Evolutionary conservation across 2,329 filamentous ascomycete species (phyloP).

Genomic region (Scolecobasidium constrictum): DNA sequence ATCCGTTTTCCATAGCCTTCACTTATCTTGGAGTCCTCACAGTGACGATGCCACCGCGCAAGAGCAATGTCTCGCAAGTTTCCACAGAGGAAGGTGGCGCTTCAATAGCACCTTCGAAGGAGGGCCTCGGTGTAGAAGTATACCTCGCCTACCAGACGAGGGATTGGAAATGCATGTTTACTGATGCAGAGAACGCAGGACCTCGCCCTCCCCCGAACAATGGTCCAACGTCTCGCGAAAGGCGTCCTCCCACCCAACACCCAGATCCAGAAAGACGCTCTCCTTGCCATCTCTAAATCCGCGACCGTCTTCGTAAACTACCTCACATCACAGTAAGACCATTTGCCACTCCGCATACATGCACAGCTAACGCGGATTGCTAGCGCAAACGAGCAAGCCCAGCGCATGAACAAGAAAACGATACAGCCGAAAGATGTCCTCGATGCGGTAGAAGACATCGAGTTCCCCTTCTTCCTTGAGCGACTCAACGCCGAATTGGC

Average conservation of each 20-base stretch:
- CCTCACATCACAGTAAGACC: conserved; percentile 58
- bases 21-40: no score
- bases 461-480: conserved; percentile 61
- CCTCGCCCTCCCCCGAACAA: conserved; percentile 66
- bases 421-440: conserved; percentile 68
- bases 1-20: no score
- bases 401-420: conserved; percentile 61
- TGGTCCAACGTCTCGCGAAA: conserved; percentile 70
- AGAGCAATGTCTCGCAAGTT: conserved; percentile 6
- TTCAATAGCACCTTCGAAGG: conserved; percentile 2
- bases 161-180: not conserved
- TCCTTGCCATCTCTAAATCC: conserved; percentile 69
- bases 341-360: not conserved
- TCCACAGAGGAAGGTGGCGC: not conserved
- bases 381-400: conserved; percentile 64
- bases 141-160: not conserved
- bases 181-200: conserved; percentile 40
- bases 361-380: not conserved
- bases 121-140: not conserved
- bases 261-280: conserved; percentile 72
- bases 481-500: conserved; percentile 65
- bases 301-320: conserved; percentile 79
- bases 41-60: conserved; percentile 9
- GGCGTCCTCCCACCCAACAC: conserved; percentile 71
- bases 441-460: conserved; percentile 63